These are phyloP conservation scores for Papilionanthe hybrid DNA, from an alignment of 116 monocot genomes.

Conservation along the genomic window DNA sequence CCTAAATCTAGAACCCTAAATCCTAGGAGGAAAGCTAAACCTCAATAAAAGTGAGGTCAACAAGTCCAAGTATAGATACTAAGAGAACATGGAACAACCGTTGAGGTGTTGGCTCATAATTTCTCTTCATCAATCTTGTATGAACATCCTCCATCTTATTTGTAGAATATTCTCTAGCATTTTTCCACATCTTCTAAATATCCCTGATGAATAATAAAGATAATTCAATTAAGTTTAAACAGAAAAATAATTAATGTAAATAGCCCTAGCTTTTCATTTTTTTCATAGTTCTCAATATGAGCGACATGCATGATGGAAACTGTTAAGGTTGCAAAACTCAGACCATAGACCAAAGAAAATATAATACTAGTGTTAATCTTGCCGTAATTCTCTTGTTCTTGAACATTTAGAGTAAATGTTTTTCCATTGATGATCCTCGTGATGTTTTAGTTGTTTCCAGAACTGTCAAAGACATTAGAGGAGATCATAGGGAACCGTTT, in stretches of 20 bases:
- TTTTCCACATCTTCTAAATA: constrained; percentile 18
- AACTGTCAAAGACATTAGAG: constrained; percentile 10
- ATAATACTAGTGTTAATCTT: constrained; percentile 17
- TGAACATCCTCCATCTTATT: constrained; percentile 33
- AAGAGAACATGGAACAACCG: constrained; percentile 42
- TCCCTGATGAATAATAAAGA: background rate
- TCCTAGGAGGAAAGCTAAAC: too few relatives aligned
- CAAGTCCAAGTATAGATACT: background rate
- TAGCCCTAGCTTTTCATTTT: too few relatives aligned
- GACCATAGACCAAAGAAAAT: constrained; percentile 13
- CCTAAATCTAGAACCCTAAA: too few relatives aligned
- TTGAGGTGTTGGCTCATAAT: constrained; percentile 39
- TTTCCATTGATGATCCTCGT: constrained; percentile 13
- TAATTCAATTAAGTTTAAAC: too few relatives aligned
- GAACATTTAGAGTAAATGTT: constrained; percentile 16
- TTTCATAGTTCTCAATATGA: constrained; percentile 16
- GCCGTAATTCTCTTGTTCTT: constrained; percentile 19
- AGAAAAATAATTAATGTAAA: too few relatives aligned
- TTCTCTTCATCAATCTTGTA: constrained; percentile 44
- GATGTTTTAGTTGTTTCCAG: constrained; percentile 12
- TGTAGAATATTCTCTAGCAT: constrained; percentile 8
- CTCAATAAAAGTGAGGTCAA: too few relatives aligned
- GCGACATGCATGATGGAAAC: constrained; percentile 21
- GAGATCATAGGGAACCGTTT: constrained; percentile 21
- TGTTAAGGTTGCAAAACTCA: constrained; percentile 17